Conservation (phyloP, 2,329 filamentous ascomycete species). For the Gaeumannomyces tritici region DNA sequence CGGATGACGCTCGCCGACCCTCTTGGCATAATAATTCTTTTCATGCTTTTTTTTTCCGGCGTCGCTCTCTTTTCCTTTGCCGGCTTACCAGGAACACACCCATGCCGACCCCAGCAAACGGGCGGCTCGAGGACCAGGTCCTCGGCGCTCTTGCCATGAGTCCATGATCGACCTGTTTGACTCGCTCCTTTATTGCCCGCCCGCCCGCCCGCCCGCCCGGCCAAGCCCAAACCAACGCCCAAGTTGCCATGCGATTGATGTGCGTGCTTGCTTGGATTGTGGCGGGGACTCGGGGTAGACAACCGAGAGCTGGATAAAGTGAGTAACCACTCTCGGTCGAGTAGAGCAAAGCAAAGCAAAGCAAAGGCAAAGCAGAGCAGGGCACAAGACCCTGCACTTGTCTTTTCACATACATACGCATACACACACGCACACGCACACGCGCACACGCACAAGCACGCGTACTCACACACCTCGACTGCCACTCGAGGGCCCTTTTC, state of each 20-base stretch:
- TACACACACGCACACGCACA: neutral
- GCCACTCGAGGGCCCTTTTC: neutral
- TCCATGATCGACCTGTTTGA: neutral
- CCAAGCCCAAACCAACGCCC: neutral
- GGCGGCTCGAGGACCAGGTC: constrained; percentile 1
- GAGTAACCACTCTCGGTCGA: neutral
- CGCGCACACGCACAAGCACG: neutral
- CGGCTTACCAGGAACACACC: constrained; percentile 1
- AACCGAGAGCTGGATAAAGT: neutral
- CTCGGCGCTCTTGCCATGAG: neutral
- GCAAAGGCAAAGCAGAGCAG: neutral
- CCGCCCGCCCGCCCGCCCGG: too few relatives aligned
- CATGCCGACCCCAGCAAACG: neutral
- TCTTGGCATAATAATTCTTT: constrained; percentile 1
- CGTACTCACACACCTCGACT: neutral
- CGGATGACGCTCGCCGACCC: neutral
- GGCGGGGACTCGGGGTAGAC: neutral
- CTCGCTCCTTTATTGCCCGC: neutral
- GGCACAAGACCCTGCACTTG: neutral
- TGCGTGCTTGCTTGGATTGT: neutral
- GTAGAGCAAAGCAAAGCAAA: neutral
- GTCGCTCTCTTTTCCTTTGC: neutral
- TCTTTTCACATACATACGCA: neutral
- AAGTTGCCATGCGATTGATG: neutral
- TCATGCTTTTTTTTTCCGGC: neutral